Conservation (phyloP, 305 asterid species). For the Fraxinus floribunda region DNA sequence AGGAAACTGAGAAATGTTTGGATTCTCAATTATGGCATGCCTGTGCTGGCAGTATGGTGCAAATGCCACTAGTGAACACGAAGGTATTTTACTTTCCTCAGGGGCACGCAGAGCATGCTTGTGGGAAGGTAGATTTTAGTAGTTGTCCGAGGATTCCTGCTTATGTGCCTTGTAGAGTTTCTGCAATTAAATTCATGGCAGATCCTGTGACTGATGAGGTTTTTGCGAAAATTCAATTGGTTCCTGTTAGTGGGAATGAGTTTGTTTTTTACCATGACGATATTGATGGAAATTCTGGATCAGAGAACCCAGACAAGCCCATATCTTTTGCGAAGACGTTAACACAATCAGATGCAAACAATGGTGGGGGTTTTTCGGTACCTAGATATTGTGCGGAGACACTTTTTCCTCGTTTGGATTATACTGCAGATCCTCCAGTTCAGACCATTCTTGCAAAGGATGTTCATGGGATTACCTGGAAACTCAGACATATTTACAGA, state of each 20-base stretch:
- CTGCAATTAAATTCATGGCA: slow-evolving; percentile 61
- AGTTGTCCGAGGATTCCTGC: slow-evolving; percentile 47
- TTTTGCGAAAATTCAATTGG: slow-evolving; percentile 50
- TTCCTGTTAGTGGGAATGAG: slow-evolving; percentile 40
- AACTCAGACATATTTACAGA: slow-evolving; percentile 76
- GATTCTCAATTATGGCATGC: slow-evolving; percentile 90
- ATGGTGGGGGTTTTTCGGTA: slow-evolving; percentile 93
- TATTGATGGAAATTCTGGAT: slow-evolving; percentile 25
- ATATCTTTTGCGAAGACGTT: slow-evolving; percentile 76
- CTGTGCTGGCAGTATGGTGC: slow-evolving; percentile 88
- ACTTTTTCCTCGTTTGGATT: slow-evolving; percentile 75
- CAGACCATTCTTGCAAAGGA: slow-evolving; percentile 84
- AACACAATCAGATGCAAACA: slow-evolving; percentile 86
- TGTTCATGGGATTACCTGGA: slow-evolving; percentile 86
- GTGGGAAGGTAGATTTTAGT: slow-evolving; percentile 50
- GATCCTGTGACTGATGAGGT: slow-evolving; percentile 84
- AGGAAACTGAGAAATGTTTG: slow-evolving; percentile 53
- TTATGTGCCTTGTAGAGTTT: slow-evolving; percentile 49
- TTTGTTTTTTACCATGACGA: slow-evolving; percentile 39
- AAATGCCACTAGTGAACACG: slow-evolving; percentile 58
- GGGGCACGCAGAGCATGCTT: slow-evolving; percentile 78
- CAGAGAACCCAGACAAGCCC: slow-evolving; percentile 61
- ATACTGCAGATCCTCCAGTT: slow-evolving; percentile 77
- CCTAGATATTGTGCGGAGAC: slow-evolving; percentile 94
- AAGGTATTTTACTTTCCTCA: slow-evolving; percentile 77